phyloP scores from a whole-genome alignment of 2,329 filamentous ascomycete species.

The Sporothrix curviconia region DNA sequence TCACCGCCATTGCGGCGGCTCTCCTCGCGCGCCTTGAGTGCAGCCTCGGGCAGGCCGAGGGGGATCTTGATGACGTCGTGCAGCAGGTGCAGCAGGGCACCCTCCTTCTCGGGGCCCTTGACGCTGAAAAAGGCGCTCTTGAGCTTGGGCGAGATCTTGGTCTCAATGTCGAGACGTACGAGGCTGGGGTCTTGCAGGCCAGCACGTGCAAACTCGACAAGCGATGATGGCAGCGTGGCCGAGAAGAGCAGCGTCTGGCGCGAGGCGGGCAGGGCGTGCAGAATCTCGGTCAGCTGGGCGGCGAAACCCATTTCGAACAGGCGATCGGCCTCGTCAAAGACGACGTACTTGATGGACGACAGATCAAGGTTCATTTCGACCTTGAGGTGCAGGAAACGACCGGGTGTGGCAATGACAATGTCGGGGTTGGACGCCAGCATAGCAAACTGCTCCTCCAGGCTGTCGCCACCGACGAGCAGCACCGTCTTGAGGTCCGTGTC shows the following conservation, averaged over 20 bases:
- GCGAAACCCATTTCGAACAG: slow-evolving; percentile 99
- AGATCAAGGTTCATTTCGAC: slow-evolving; percentile 92
- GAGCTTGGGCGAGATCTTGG: slow-evolving; percentile 93
- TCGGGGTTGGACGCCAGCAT: slow-evolving; percentile 93
- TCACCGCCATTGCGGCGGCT: not conserved
- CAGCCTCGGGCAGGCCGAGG: slow-evolving; percentile 51
- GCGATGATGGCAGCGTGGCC: slow-evolving; percentile 83
- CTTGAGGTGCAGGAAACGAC: slow-evolving; percentile 91
- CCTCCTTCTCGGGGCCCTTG: slow-evolving; percentile 91
- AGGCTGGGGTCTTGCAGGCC: slow-evolving; percentile 88
- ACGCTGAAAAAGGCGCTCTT: slow-evolving; percentile 91
- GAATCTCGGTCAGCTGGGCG: slow-evolving; percentile 84
- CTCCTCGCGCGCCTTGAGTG: slow-evolving; percentile 37
- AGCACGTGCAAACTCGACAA: slow-evolving; percentile 92
- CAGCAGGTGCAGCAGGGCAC: slow-evolving; percentile 78
- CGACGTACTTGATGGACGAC: slow-evolving; percentile 86
- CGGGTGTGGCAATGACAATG: slow-evolving; percentile 93
- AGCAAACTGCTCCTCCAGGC: slow-evolving; percentile 88
- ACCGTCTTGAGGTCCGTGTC: slow-evolving; percentile 91
- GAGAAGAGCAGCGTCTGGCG: slow-evolving; percentile 93
- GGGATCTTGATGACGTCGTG: slow-evolving; percentile 93
- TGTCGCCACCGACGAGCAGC: slow-evolving; percentile 88
- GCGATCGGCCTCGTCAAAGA: slow-evolving; percentile 95
- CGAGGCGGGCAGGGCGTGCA: slow-evolving; percentile 75
- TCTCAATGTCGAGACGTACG: slow-evolving; percentile 85